Evolutionary conservation across 1,139 yeast species (phyloP), one percentile per base, ranked within the genome.

Genomic region (Williopsis jadinii): DNA sequence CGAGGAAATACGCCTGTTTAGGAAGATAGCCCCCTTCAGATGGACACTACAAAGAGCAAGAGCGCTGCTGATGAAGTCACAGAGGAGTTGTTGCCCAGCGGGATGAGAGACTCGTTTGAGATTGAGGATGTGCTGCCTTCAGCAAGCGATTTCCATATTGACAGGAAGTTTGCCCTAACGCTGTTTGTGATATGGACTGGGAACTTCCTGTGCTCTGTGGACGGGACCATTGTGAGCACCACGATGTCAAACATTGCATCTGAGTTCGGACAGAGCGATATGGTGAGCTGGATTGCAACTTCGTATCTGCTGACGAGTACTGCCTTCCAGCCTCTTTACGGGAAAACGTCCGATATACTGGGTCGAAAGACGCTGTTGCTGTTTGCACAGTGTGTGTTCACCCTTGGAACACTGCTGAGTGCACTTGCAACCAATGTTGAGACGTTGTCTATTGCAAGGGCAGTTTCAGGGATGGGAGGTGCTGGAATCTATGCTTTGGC

Each of bases 251-350:
- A 68, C 44, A 79, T 80, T 26, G 80, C 85, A 11, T 73, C 80
- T 12, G 84, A 79, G 41, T 70, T 80, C 45, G 62, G 74, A 33
- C 80, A 75, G 40, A 67, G 79, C 28, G 72, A 75, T 32, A 63
- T 72, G 46, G 71, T 77, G 34, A 73, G 80, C 24, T 80, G 84
- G 84, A 75, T 79, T 19, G 85, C 83, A 4, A 77, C 84, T 0
- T 73, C 83, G 11, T 80, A 77, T 53, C 62, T 80, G 28, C 59
- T 80, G 19, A 73, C 85, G 3, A 73, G 74, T 41, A 77, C 85
- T 0, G 82, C 84, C 3, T 75, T 80, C 54, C 86, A 80, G 60
- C 96, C 97, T 1, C 62, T 75, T 24, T 75, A 73, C 46, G 80
- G 80, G 10, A 69, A 74, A 37, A 57, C 74, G 13, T 70, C 77